These are phyloP conservation scores for Elaphomyces granulatus DNA, from an alignment of 495 filamentous ascomycete species.

Conservation along the genomic window DNA sequence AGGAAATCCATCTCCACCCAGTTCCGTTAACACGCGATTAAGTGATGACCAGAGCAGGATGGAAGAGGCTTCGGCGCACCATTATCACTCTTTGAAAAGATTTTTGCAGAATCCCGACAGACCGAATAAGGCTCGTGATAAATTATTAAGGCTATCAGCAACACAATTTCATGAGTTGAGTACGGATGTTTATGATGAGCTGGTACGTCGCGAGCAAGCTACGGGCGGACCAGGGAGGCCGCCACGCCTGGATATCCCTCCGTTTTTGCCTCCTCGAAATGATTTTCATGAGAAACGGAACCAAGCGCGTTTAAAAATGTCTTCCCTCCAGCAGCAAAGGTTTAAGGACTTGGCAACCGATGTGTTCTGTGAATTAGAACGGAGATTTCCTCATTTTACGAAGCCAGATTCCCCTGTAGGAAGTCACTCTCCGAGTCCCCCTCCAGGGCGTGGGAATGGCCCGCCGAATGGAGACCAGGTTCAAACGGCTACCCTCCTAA, in stretches of 20 bases:
- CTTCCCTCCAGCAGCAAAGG: slow-evolving; percentile 64
- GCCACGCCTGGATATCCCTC: slow-evolving; percentile 43
- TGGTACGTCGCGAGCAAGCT: slow-evolving; percentile 67
- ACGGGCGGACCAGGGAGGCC: slow-evolving; percentile 38
- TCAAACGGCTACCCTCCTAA: slow-evolving; percentile 13
- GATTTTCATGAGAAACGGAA: slow-evolving; percentile 95
- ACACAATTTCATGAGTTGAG: slow-evolving; percentile 95
- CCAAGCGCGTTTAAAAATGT: slow-evolving; percentile 85
- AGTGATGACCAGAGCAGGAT: slow-evolving; percentile 51
- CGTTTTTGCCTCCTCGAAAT: slow-evolving; percentile 63
- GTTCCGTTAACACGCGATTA: slow-evolving; percentile 64
- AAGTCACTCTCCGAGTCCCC: slow-evolving; percentile 49
- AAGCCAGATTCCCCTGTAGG: slow-evolving; percentile 47
- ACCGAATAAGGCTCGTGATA: slow-evolving; percentile 82
- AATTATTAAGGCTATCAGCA: slow-evolving; percentile 71
- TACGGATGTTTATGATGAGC: slow-evolving; percentile 94
- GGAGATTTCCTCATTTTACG: slow-evolving; percentile 72
- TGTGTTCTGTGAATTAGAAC: slow-evolving; percentile 87
- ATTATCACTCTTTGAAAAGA: slow-evolving; percentile 65
- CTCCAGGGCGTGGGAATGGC: slow-evolving; percentile 40
- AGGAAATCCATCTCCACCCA: slow-evolving; percentile 69
- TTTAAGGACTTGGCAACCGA: slow-evolving; percentile 90
- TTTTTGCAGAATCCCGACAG: slow-evolving; percentile 56
- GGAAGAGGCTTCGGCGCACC: slow-evolving; percentile 60
- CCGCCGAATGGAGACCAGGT: slow-evolving; percentile 34